Base-by-base conservation (phyloP, 768 basidiomycete species). In the Xerocomus spinulosus region DNA sequence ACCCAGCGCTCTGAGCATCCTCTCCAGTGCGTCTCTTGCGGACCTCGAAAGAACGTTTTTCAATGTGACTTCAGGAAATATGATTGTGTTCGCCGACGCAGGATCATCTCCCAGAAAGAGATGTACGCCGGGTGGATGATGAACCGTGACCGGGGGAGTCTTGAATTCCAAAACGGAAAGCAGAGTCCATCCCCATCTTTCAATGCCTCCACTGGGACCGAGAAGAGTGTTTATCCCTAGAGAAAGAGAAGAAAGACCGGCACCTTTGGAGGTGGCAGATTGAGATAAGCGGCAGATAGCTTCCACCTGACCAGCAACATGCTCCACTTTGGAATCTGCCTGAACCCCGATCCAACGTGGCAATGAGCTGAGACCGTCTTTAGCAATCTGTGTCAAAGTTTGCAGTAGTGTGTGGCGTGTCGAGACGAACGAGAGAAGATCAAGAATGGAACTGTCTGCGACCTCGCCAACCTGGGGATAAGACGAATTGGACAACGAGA, bases 161-260 rank as follows among this genome's bases (percentile, higher is more conserved):
- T 64, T 69, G 48, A 98, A 81, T 55, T 92, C 84, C 32, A 97
- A 69, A n/a, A 86, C 88, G 0, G 80, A 78, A 24, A 98, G 74
- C 4, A 99, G 61, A 40, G 80, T 79, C 85, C 87, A 92, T 4
- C 92, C 89, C 95, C 93, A 98, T 63, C 83, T 83, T 57, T 96
- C 92, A 15, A 96, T 81, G 0, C 87, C 85, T 6, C 92, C 91
- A 0, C 71, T 77, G 1, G 92, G 85, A 4, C 92, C 92, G 1
- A 95, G 74, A 5, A 92, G 73, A 46, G 76, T 78, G 8, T 75
- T 78, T 3, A 90, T 70, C 30, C 72, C 73, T 14, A 70, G 63
- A 13, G 78, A 73, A 28, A 88, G 73, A n/a, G 75, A 57, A 2
- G 70, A 58, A 24, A 77, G 56, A 13, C 69, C 60, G 28, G 44